phyloP scores from a whole-genome alignment of 2,329 filamentous ascomycete genomes.

The Fonsecaea erecta region DNA sequence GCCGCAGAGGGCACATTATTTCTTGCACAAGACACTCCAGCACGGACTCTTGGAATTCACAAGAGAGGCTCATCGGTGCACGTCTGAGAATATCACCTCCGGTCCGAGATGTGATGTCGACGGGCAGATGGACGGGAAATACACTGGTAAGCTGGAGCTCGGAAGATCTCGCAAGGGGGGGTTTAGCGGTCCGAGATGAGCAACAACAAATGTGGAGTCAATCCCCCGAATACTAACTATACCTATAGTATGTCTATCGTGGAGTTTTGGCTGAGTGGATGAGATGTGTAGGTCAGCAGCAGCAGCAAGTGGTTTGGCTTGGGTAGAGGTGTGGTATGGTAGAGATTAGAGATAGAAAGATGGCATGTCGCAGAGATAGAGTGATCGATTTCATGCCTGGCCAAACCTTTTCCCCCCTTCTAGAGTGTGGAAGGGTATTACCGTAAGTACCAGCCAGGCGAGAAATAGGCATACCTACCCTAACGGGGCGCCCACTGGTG shows the following conservation, averaged over 20 bases:
- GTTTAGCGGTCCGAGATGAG: not conserved
- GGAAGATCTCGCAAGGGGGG: not conserved
- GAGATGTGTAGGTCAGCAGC: not conserved
- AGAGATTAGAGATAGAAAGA: not conserved
- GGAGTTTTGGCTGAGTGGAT: not conserved
- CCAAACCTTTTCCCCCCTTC: not conserved
- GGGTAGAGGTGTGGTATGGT: not conserved
- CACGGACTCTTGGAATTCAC: not conserved
- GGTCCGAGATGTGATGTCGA: not conserved
- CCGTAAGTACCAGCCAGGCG: too few species aligned
- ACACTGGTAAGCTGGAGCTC: not conserved
- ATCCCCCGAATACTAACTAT: too few species aligned
- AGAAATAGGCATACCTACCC: not conserved
- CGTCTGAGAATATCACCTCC: not conserved
- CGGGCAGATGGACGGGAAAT: not conserved
- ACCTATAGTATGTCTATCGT: not conserved
- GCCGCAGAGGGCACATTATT: not conserved
- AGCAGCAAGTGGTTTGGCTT: not conserved
- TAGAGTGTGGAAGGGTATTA: too few species aligned
- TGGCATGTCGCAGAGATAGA: too few species aligned
- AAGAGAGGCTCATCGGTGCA: not conserved
- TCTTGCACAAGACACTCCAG: conserved; percentile 5
- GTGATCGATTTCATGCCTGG: too few species aligned
- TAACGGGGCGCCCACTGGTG: not conserved
- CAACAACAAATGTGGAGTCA: too few species aligned